Evolutionary conservation across 2,329 filamentous ascomycete genomes (phyloP).

Genomic region (Aureobasidium sp.): DNA sequence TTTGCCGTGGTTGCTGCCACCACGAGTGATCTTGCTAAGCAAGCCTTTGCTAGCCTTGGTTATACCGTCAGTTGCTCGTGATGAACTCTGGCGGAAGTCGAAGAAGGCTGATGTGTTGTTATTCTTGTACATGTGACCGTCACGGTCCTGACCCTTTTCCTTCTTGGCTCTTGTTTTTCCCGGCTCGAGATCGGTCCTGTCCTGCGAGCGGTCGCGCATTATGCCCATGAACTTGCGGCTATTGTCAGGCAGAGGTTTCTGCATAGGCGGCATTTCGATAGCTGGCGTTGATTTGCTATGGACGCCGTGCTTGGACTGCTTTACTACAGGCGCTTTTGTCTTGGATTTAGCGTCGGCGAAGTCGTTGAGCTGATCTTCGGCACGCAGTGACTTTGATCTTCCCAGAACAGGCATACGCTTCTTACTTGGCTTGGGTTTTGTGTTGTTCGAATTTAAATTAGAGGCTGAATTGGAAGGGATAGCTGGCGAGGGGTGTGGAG

Average conservation of each 20-base stretch:
- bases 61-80: constrained; percentile 63
- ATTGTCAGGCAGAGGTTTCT: constrained; percentile 36
- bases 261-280: constrained; percentile 7
- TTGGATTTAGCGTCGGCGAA: not conserved
- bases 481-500: constrained; percentile 1
- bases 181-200: constrained; percentile 43
- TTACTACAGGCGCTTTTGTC: constrained; percentile 11
- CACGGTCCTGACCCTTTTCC: constrained; percentile 12
- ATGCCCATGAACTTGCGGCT: constrained; percentile 63
- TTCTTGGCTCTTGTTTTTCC: constrained; percentile 15
- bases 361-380: constrained; percentile 34
- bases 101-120: constrained; percentile 12
- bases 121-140: constrained; percentile 8
- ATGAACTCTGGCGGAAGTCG: constrained; percentile 59
- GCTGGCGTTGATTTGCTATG: constrained; percentile 7
- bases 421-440: constrained; percentile 14
- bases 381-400: constrained; percentile 17
- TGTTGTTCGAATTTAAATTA: constrained; percentile 1
- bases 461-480: not conserved
- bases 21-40: constrained; percentile 69
- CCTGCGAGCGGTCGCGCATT: constrained; percentile 65
- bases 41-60: constrained; percentile 67
- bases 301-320: constrained; percentile 12
- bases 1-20: constrained; percentile 62
- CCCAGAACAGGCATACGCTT: constrained; percentile 18